These are phyloP conservation scores for Diospyros lotus DNA, from an alignment of 148 eudicot species.

Conservation along the genomic window DNA sequence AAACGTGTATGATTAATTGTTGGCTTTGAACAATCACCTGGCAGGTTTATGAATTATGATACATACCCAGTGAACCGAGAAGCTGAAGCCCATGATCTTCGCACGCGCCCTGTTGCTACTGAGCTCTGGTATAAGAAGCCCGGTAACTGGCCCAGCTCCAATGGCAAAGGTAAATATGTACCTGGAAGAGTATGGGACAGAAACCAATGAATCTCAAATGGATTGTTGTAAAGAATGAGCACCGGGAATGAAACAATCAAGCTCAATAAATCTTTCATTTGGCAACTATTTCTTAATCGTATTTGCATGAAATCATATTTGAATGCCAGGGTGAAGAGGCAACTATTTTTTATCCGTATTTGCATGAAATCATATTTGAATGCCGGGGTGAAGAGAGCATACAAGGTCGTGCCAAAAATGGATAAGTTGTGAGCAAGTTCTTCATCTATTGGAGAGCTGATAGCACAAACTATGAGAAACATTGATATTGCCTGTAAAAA, in stretches of 20 bases:
- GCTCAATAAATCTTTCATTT: too few species aligned
- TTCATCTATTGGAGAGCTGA: constrained; percentile 54
- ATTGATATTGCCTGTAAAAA: constrained; percentile 63
- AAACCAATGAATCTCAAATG: neutral
- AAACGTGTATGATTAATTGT: too few species aligned
- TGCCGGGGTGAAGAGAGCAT: constrained; percentile 23
- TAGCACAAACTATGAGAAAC: constrained; percentile 52
- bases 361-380: too few species aligned
- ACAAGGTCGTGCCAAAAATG: constrained; percentile 64
- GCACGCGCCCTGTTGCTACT: constrained; percentile 77
- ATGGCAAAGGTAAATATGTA: constrained; percentile 59
- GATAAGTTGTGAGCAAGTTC: constrained; percentile 60
- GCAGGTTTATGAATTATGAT: too few species aligned
- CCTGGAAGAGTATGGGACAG: constrained; percentile 23
- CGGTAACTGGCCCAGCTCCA: constrained; percentile 90
- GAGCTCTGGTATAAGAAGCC: constrained; percentile 73
- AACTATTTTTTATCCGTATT: neutral
- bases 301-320: neutral
- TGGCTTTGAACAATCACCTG: too few species aligned
- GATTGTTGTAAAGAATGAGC: neutral
- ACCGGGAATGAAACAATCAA: too few species aligned
- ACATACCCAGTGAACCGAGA: constrained; percentile 80
- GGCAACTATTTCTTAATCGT: neutral
- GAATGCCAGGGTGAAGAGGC: neutral
- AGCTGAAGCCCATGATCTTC: constrained; percentile 75